Conservation (phyloP, 495 filamentous ascomycete species). For the Lasiosphaeria hispida region DNA sequence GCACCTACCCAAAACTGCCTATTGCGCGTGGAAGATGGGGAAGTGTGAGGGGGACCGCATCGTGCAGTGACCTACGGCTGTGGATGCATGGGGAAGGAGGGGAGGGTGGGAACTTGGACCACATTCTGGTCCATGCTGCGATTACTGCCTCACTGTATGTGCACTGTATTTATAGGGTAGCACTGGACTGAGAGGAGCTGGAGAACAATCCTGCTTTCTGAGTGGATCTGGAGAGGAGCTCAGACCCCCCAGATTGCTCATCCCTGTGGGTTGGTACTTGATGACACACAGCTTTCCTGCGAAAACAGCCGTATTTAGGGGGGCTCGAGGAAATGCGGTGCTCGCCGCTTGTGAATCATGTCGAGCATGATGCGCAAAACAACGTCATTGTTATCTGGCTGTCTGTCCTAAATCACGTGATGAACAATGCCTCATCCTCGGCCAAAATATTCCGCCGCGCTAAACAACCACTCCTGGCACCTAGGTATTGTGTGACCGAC, state of each 20-base stretch:
- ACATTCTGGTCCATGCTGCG: background rate
- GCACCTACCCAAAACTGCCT: background rate
- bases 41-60: background rate
- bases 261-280: background rate
- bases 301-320: too few relatives aligned
- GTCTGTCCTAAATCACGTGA: too few relatives aligned
- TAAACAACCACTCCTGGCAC: too few relatives aligned
- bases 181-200: background rate
- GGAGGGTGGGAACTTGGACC: constrained; percentile 7
- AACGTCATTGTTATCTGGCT: too few relatives aligned
- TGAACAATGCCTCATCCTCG: too few relatives aligned
- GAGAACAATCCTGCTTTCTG: background rate
- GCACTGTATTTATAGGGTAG: background rate
- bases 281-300: too few relatives aligned
- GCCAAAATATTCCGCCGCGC: too few relatives aligned
- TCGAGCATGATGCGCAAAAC: too few relatives aligned
- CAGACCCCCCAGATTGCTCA: background rate
- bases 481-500: too few relatives aligned
- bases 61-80: background rate
- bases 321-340: too few relatives aligned
- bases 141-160: constrained; percentile 1
- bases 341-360: too few relatives aligned
- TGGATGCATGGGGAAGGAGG: constrained; percentile 3
- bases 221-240: constrained; percentile 19
- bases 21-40: background rate